Evolutionary conservation across 2,329 filamentous ascomycete genomes (phyloP).

Genomic region (Sarocladium oryzae): DNA sequence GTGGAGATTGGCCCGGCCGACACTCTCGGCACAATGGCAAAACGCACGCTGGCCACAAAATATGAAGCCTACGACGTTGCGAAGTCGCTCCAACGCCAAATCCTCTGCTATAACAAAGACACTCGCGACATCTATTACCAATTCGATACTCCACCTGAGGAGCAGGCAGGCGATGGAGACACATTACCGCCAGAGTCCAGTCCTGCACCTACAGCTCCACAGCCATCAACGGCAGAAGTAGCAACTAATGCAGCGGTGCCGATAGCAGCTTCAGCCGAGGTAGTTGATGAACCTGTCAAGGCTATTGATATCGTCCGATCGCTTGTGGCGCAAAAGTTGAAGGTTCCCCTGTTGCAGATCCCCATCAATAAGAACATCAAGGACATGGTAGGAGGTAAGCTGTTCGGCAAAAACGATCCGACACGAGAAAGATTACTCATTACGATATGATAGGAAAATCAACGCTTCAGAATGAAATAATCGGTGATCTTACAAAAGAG

Average conservation of each 20-base stretch:
- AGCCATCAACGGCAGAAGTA: constrained; percentile 47
- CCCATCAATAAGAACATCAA: constrained; percentile 96
- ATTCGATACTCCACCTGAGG: constrained; percentile 89
- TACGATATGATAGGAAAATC: constrained; percentile 69
- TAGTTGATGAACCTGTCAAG: constrained; percentile 79
- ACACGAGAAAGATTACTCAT: background rate
- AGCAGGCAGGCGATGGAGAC: constrained; percentile 56
- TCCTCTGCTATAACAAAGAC: constrained; percentile 99
- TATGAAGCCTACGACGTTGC: constrained; percentile 98
- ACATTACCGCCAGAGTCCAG: constrained; percentile 39
- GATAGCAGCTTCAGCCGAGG: constrained; percentile 70
- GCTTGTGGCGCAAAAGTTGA: constrained; percentile 95
- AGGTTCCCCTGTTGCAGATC: constrained; percentile 84
- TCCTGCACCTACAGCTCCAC: constrained; percentile 46
- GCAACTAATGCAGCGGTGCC: constrained; percentile 49
- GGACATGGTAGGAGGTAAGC: constrained; percentile 90
- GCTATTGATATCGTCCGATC: constrained; percentile 86
- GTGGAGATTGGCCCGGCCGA: constrained; percentile 97
- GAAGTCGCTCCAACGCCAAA: constrained; percentile 91
- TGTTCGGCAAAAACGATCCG: constrained; percentile 2
- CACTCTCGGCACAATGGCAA: constrained; percentile 95
- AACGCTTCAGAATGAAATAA: constrained; percentile 95
- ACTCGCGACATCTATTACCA: constrained; percentile 99
- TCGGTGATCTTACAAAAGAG: constrained; percentile 95
- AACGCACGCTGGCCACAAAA: constrained; percentile 89